Conservation (phyloP, 2,329 filamentous ascomycete genomes). For the Penicillium rolfsii region DNA sequence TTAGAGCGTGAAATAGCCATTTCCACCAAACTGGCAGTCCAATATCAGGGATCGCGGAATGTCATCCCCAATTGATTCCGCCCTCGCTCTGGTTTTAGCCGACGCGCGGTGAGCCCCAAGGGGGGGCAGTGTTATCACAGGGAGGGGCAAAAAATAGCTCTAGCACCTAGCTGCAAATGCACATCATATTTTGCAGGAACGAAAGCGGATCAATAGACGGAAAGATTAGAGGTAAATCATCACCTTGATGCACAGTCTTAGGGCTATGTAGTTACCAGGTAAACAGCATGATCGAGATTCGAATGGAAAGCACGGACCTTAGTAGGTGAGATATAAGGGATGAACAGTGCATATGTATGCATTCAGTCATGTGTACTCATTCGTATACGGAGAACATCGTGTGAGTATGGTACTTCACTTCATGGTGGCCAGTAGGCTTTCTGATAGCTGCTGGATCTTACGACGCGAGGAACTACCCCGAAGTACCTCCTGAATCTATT, state of each 20-base stretch:
- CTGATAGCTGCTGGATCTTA: background rate
- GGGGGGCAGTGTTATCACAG: background rate
- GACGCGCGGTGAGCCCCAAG: background rate
- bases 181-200: slow-evolving; percentile 14
- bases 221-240: background rate
- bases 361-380: background rate
- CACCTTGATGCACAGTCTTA: background rate
- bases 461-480: slow-evolving; percentile 16
- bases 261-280: background rate
- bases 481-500: background rate
- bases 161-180: slow-evolving; percentile 20
- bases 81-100: background rate
- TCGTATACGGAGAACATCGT: background rate
- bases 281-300: background rate
- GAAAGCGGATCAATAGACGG: background rate
- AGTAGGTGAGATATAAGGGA: background rate
- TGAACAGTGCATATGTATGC: background rate
- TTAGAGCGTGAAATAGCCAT: background rate
- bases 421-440: background rate
- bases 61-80: slow-evolving; percentile 10
- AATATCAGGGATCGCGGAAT: slow-evolving; percentile 12
- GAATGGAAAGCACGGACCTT: background rate
- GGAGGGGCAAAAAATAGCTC: slow-evolving; percentile 7
- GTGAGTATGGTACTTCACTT: background rate
- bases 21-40: background rate